phyloP scores from a whole-genome alignment of 2,329 filamentous ascomycete genomes.

The Phaeophleospora eucalypticola region DNA sequence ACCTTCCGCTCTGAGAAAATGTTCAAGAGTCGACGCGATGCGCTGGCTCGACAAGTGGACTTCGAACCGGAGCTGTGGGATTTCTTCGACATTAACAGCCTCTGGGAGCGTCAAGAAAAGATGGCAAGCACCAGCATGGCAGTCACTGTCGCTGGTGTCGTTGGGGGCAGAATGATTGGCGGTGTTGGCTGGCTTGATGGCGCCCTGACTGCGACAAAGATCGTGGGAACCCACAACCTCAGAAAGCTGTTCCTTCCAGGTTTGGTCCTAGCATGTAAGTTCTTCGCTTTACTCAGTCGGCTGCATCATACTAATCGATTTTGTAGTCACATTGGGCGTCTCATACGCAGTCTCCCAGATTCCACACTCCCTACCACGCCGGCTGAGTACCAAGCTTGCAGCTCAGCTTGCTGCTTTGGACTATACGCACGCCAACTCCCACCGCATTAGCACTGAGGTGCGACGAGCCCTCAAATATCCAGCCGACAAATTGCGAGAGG shows the following conservation, averaged over 20 bases:
- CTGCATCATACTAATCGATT: conserved; percentile 32
- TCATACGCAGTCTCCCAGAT: conserved; percentile 84
- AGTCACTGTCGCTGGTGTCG: conserved; percentile 80
- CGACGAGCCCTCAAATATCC: conserved; percentile 85
- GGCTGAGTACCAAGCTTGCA: conserved; percentile 79
- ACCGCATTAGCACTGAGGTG: conserved; percentile 78
- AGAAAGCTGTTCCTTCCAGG: conserved; percentile 77
- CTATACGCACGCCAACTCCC: conserved; percentile 85
- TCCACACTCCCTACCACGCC: conserved; percentile 80
- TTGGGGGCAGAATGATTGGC: conserved; percentile 76
- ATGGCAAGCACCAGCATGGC: conserved; percentile 91
- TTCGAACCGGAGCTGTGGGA: conserved; percentile 85
- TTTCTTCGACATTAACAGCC: conserved; percentile 80
- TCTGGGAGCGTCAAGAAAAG: conserved; percentile 91
- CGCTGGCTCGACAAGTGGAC: conserved; percentile 77
- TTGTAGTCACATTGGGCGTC: conserved; percentile 64
- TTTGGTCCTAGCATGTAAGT: conserved; percentile 71
- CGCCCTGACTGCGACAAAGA: conserved; percentile 71
- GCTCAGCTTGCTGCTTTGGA: conserved; percentile 76
- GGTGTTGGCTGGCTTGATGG: conserved; percentile 88
- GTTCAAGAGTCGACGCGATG: conserved; percentile 82
- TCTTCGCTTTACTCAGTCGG: conserved; percentile 3
- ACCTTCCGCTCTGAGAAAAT: conserved; percentile 89
- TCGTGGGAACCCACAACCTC: conserved; percentile 77
- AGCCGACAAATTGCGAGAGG: conserved; percentile 77